phyloP scores from a whole-genome alignment of 495 filamentous ascomycete genomes.

The Penicillium diatomitis region DNA sequence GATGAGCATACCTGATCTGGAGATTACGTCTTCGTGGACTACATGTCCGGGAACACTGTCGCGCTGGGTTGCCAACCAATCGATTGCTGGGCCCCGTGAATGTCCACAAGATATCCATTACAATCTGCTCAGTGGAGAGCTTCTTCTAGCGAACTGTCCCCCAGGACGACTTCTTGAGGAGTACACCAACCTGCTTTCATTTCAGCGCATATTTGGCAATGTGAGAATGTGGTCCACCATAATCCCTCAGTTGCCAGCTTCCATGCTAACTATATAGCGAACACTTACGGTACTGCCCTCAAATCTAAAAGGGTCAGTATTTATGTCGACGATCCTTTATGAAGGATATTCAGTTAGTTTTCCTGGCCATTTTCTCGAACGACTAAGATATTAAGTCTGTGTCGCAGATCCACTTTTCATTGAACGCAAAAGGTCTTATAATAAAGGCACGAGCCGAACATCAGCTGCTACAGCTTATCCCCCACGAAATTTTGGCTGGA shows the following conservation, averaged over 20 bases:
- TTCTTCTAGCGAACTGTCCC: constrained; percentile 8
- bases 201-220: constrained; percentile 32
- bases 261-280: constrained; percentile 3
- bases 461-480: constrained; percentile 35
- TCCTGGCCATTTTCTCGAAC: background rate
- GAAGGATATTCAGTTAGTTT: constrained; percentile 13
- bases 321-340: constrained; percentile 23
- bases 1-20: constrained; percentile 1
- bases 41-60: background rate
- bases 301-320: constrained; percentile 31
- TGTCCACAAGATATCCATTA: background rate
- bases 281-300: constrained; percentile 32
- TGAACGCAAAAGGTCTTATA: constrained; percentile 15
- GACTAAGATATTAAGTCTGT: background rate
- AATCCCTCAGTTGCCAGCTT: background rate
- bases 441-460: constrained; percentile 6
- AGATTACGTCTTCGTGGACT: constrained; percentile 1
- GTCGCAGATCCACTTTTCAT: constrained; percentile 27
- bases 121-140: constrained; percentile 9
- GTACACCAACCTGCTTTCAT: constrained; percentile 32
- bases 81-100: background rate
- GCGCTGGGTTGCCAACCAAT: constrained; percentile 4
- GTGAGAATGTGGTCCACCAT: constrained; percentile 5
- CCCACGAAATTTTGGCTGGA: constrained; percentile 22
- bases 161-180: constrained; percentile 32